These are phyloP conservation scores for Pseudogymnoascus sp. DNA, from an alignment of 2,329 filamentous ascomycete genomes.

Conservation along the genomic window DNA sequence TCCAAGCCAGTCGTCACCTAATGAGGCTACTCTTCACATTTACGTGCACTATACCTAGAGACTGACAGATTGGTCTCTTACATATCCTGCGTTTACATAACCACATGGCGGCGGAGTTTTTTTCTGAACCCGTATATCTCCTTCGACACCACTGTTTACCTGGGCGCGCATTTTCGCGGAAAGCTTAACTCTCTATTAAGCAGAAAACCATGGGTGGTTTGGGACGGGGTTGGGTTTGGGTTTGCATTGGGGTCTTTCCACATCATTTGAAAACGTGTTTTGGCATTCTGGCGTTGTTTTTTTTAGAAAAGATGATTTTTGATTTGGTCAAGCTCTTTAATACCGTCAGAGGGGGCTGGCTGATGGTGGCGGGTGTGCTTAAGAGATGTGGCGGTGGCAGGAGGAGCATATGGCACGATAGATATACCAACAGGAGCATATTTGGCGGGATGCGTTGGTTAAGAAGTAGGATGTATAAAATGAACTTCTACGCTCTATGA, in stretches of 20 bases:
- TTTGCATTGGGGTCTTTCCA: background rate
- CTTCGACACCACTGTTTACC: background rate
- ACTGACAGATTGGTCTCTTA: background rate
- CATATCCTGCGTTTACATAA: constrained; percentile 1
- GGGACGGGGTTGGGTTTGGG: background rate
- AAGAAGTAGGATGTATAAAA: background rate
- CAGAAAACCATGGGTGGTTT: background rate
- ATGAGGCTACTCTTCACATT: background rate
- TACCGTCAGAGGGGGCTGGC: background rate
- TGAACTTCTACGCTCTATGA: background rate
- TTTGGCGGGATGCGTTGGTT: background rate
- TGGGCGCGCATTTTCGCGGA: background rate
- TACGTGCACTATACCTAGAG: background rate
- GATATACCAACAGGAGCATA: constrained; percentile 4
- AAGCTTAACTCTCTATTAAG: background rate
- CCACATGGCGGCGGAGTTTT: constrained; percentile 4
- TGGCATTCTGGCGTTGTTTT: background rate
- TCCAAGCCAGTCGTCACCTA: constrained; percentile 2
- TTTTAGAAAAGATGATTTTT: constrained; percentile 1
- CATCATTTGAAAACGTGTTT: background rate
- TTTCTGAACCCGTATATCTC: background rate
- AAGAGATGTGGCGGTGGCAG: background rate
- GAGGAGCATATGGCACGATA: background rate
- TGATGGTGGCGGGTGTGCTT: background rate
- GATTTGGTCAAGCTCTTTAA: background rate